phyloP scores from a whole-genome alignment of 2,329 filamentous ascomycete genomes.

The Verticillium isaacii region DNA sequence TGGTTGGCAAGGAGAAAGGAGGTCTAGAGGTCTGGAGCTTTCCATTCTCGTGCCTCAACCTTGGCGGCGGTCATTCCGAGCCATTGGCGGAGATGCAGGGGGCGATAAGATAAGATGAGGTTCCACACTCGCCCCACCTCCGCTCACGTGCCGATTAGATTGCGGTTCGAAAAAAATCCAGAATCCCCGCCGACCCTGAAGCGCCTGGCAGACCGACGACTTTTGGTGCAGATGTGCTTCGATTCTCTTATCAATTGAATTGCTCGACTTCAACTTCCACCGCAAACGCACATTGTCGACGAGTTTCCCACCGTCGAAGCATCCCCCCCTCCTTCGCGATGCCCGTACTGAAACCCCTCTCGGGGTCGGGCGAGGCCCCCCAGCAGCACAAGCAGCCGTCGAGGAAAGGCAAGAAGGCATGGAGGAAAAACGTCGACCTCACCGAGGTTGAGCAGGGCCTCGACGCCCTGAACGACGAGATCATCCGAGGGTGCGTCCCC shows the following conservation, averaged over 20 bases:
- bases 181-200: neutral
- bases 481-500: constrained; percentile 71
- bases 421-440: constrained; percentile 97
- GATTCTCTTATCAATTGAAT: neutral
- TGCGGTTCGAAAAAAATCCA: neutral
- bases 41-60: constrained; percentile 6
- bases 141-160: constrained; percentile 4
- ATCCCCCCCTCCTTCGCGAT: constrained; percentile 28
- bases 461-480: constrained; percentile 78
- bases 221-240: neutral
- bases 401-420: constrained; percentile 96
- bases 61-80: constrained; percentile 15
- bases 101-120: neutral
- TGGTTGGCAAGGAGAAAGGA: constrained; percentile 9
- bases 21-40: constrained; percentile 3
- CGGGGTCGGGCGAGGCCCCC: constrained; percentile 56
- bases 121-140: neutral
- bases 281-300: neutral
- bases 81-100: neutral
- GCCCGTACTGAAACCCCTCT: constrained; percentile 46
- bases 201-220: neutral
- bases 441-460: constrained; percentile 80
- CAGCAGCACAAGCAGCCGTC: constrained; percentile 84
- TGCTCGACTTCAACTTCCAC: too few species aligned
- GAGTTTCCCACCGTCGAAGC: neutral